Conservation (phyloP, 2,329 filamentous ascomycete species). For the Calycina marina region DNA sequence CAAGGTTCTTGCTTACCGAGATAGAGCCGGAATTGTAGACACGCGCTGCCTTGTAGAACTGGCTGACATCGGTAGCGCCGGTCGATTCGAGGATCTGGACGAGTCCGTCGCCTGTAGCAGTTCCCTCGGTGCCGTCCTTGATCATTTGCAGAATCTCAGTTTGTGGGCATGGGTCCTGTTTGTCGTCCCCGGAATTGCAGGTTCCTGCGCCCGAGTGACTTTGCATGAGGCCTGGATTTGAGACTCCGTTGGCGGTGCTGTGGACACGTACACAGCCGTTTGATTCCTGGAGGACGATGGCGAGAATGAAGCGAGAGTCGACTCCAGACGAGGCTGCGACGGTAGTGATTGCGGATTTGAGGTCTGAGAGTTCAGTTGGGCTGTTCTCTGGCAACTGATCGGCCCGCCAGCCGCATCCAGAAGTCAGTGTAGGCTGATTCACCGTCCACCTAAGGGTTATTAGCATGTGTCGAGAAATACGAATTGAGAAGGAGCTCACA, state of each 20-base stretch:
- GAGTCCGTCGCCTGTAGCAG: constrained; percentile 15
- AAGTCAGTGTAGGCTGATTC: background rate
- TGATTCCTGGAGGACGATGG: constrained; percentile 23
- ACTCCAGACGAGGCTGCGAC: constrained; percentile 9
- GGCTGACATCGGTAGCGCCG: constrained; percentile 16
- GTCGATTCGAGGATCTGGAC: constrained; percentile 12
- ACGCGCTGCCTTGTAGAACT: constrained; percentile 25
- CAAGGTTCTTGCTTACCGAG: constrained; percentile 21
- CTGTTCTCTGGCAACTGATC: constrained; percentile 4
- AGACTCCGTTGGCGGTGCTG: constrained; percentile 5
- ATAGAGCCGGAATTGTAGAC: constrained; percentile 28
- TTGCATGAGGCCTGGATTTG: constrained; percentile 19
- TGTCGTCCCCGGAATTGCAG: constrained; percentile 9
- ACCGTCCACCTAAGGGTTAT: constrained; percentile 3
- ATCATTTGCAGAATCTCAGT: constrained; percentile 20
- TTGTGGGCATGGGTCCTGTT: constrained; percentile 6
- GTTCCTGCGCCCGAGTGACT: constrained; percentile 7
- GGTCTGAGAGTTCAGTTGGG: constrained; percentile 6
- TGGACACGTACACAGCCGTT: constrained; percentile 16
- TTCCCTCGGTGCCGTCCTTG: constrained; percentile 19
- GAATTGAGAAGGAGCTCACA: constrained; percentile 3
- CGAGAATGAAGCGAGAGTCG: constrained; percentile 22
- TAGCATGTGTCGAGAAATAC: too few relatives aligned
- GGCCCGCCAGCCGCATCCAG: constrained; percentile 3
- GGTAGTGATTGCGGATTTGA: constrained; percentile 5